These are phyloP conservation scores for Neonectria ditissima DNA, from an alignment of 2,329 filamentous ascomycete genomes.

Conservation along the genomic window DNA sequence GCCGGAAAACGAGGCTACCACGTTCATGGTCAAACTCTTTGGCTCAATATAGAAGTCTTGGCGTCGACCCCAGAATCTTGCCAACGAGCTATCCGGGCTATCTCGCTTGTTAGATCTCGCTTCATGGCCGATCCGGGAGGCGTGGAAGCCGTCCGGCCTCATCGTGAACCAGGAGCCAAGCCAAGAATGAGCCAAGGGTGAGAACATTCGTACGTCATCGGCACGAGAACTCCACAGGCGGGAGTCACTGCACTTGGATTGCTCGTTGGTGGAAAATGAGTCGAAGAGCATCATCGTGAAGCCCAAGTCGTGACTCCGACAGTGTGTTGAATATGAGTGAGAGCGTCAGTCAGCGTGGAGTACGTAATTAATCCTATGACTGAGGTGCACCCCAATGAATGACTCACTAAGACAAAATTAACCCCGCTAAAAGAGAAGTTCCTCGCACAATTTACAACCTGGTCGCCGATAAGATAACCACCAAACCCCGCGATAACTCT, in stretches of 20 bases:
- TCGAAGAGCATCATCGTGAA: neutral
- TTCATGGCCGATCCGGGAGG: neutral
- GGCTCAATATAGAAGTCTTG: neutral
- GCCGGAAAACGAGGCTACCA: neutral
- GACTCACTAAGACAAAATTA: slow-evolving; percentile 19
- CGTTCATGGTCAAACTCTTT: neutral
- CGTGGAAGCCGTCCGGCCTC: neutral
- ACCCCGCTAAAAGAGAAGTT: slow-evolving; percentile 13
- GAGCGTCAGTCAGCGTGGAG: neutral
- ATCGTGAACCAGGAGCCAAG: too few relatives aligned
- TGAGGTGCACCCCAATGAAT: neutral
- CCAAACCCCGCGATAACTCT: slow-evolving; percentile 29
- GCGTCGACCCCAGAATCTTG: neutral
- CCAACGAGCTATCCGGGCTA: neutral
- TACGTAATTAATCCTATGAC: neutral
- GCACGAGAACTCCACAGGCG: neutral
- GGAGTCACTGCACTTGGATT: neutral
- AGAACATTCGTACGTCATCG: neutral
- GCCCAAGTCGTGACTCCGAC: neutral
- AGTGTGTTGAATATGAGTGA: neutral
- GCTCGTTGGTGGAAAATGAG: neutral
- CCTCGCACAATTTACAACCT: slow-evolving; percentile 6
- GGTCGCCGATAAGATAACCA: slow-evolving; percentile 32
- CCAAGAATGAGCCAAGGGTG: neutral
- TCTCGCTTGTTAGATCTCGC: neutral